Evolutionary conservation across 2,329 filamentous ascomycete genomes (phyloP).

Genomic region (Colletotrichum tofieldiae): DNA sequence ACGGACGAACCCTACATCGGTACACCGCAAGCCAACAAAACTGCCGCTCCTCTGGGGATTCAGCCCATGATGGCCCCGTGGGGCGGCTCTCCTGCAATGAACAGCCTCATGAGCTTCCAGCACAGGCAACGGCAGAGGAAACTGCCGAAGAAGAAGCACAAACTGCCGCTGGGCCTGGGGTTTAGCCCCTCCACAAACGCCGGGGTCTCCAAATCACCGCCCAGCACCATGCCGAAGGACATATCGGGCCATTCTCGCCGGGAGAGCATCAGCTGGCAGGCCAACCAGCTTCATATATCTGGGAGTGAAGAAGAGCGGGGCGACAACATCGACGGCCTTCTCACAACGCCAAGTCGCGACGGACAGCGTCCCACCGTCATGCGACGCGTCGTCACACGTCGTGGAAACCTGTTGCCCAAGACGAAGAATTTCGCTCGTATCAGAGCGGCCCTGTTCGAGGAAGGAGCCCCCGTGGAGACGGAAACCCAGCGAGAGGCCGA

Average conservation of each 20-base stretch:
- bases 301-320: constrained; percentile 81
- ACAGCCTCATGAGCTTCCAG: constrained; percentile 87
- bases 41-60: constrained; percentile 62
- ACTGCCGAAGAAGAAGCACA: constrained; percentile 72
- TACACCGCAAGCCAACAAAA: constrained; percentile 84
- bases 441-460: constrained; percentile 89
- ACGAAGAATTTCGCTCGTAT: constrained; percentile 97
- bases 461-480: constrained; percentile 87
- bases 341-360: constrained; percentile 63
- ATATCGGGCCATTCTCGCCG: constrained; percentile 71
- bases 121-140: constrained; percentile 81
- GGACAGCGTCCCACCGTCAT: constrained; percentile 80
- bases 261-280: constrained; percentile 92
- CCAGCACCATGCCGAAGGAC: constrained; percentile 61
- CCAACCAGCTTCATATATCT: constrained; percentile 88
- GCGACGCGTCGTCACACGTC: constrained; percentile 84
- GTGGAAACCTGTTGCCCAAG: constrained; percentile 94
- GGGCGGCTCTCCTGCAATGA: constrained; percentile 79
- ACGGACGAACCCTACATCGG: constrained; percentile 86
- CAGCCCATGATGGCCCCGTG: constrained; percentile 71
- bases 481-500: constrained; percentile 94
- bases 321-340: constrained; percentile 70
- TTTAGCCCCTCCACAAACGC: constrained; percentile 62
- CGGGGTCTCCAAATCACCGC: constrained; percentile 80
- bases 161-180: constrained; percentile 65